These are phyloP conservation scores for Hypoxylon sp. DNA, from an alignment of 2,329 filamentous ascomycete genomes.

Conservation along the genomic window DNA sequence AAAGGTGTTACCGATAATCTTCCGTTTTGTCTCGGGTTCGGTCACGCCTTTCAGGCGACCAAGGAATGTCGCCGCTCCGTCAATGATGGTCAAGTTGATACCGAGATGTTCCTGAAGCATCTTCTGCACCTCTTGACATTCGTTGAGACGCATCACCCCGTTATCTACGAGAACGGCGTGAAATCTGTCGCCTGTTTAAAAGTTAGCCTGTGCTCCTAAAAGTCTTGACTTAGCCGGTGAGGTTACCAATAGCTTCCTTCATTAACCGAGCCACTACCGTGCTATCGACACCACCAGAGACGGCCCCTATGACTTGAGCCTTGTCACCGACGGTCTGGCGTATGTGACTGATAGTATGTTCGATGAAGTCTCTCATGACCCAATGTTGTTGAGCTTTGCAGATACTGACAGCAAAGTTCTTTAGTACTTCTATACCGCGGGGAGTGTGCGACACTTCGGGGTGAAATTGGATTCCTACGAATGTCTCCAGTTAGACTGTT, in stretches of 20 bases:
- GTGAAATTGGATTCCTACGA: conserved; percentile 83
- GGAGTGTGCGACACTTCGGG: conserved; percentile 73
- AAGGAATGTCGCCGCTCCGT: conserved; percentile 84
- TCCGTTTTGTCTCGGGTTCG: conserved; percentile 88
- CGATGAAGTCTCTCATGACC: conserved; percentile 87
- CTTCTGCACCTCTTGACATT: conserved; percentile 84
- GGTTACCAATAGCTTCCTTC: conserved; percentile 3
- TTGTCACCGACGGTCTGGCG: conserved; percentile 82
- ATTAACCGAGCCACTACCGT: conserved; percentile 87
- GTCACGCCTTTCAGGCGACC: conserved; percentile 77
- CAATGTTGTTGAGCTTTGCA: conserved; percentile 82
- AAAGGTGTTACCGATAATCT: conserved; percentile 85
- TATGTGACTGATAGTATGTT: conserved; percentile 85
- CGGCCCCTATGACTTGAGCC: conserved; percentile 75
- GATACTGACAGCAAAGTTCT: conserved; percentile 69
- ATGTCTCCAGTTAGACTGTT: not conserved
- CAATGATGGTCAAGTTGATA: conserved; percentile 90
- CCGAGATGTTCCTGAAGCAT: conserved; percentile 82
- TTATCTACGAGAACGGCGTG: conserved; percentile 76
- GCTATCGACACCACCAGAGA: conserved; percentile 80
- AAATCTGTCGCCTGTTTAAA: conserved; percentile 83
- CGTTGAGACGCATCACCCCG: conserved; percentile 86
- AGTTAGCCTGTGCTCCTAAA: conserved; percentile 58
- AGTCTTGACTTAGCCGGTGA: not conserved
- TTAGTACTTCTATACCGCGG: conserved; percentile 44